Base-by-base conservation (phyloP, 2,329 filamentous ascomycete genomes). In the Fusarium lateritium region DNA sequence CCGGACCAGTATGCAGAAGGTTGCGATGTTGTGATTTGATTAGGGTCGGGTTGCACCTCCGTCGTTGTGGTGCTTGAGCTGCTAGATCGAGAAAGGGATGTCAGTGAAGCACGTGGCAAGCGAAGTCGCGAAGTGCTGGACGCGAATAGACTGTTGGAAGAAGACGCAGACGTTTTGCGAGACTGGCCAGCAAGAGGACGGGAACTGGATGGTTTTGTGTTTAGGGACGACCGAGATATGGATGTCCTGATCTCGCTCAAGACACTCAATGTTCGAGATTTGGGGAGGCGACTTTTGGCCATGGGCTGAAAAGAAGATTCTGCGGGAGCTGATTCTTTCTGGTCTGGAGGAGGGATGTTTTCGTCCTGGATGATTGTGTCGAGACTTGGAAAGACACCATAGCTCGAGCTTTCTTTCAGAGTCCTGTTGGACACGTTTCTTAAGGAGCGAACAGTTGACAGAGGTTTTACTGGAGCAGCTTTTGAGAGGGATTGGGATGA, bases 1-100 rank as follows among this genome's bases (percentile, higher is more conserved):
- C 89, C 89, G 13, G 83, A 80, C 89, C 89, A 92, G 76, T 89
- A 91, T 4, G 81, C 76, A 3, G 83, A 82, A 7, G 82, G 77
- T 70, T 86, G 83, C 3, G 84, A 81, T 0, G 74, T 78, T 51
- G 75, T 74, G 15, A 88, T 76, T 4, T 77, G 74, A 2, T 70
- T 70, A 3, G 73, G 75, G 11, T 79, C 66, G 31, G 67, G 55
- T 34, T 69, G 58, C 15, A 51, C 28, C 14, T 64, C 54, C 17
- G 51, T 59, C n/a, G 52, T 61, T 26, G 70, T 61, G 11, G 69
- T 71, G 19, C 39, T 63, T 24, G 69, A 56, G 9, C 57, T 60
- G 19, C 67, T 73, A 14, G 56, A 65, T 28, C 60, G 69, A 21
- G 70, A 64, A 14, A 68, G 50, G 2, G 71, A 72, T 21, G 58